Evolutionary conservation across 192 early-diverging fungal species (phyloP).

Genomic region (Geranomyces michiganensis): DNA sequence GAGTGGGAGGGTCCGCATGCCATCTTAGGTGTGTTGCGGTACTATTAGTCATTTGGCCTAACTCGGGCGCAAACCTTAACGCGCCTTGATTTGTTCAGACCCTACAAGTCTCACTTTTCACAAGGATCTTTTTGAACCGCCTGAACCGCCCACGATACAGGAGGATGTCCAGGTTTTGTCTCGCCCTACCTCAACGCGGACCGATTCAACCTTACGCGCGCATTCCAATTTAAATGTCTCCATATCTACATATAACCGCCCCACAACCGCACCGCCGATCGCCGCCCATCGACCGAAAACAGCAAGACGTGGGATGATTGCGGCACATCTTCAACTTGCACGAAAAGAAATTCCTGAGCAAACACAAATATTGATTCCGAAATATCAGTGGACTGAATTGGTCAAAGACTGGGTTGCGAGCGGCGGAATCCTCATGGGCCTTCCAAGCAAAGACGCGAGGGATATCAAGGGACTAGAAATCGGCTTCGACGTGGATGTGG

Average conservation of each 20-base stretch:
- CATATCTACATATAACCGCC: slow-evolving; percentile 12
- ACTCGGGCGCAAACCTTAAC: neutral
- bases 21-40: slow-evolving; percentile 12
- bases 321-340: slow-evolving; percentile 13
- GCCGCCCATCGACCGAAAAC: neutral
- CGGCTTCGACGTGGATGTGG: slow-evolving; percentile 16
- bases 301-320: slow-evolving; percentile 21
- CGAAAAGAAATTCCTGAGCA: slow-evolving; percentile 17
- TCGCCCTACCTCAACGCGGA: neutral
- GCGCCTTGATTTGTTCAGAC: neutral
- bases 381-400: slow-evolving; percentile 14
- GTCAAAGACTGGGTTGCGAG: slow-evolving; percentile 8
- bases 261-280: slow-evolving; percentile 10
- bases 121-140: slow-evolving; percentile 18
- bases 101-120: slow-evolving; percentile 12
- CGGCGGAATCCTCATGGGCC: slow-evolving; percentile 19
- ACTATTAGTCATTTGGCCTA: neutral
- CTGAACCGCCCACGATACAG: neutral
- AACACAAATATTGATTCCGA: slow-evolving; percentile 1
- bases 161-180: neutral
- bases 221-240: slow-evolving; percentile 1
- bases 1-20: slow-evolving; percentile 27
- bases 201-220: neutral
- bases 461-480: slow-evolving; percentile 15
- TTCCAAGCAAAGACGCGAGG: slow-evolving; percentile 16